Percentiles rank a stretch among this genome's conserved stretches.
These are phyloP conservation scores for Blastobotrys terrestris DNA, from an alignment of 805 yeast genomes.

Conservation along the genomic window DNA sequence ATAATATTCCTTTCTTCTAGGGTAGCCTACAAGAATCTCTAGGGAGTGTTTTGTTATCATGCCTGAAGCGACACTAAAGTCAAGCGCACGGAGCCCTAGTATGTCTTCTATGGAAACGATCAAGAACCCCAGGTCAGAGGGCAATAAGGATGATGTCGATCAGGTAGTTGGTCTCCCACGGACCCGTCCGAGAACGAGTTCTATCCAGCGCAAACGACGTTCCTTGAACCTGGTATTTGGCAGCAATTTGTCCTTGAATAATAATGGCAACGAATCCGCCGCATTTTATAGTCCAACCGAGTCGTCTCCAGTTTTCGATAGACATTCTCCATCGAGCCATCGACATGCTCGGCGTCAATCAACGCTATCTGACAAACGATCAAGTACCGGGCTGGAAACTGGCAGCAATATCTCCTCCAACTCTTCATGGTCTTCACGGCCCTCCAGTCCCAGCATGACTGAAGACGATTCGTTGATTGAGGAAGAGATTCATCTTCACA, in stretches of 20 bases:
- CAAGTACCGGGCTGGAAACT: not conserved
- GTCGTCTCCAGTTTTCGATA: not conserved
- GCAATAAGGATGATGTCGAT: not conserved
- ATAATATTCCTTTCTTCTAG: too few relatives aligned
- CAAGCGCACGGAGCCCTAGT: conserved; percentile 1
- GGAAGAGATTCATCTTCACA: not conserved
- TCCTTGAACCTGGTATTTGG: conserved; percentile 12
- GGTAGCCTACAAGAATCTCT: too few relatives aligned
- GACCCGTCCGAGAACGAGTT: not conserved
- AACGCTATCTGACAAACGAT: not conserved
- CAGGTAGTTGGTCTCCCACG: not conserved
- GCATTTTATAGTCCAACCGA: not conserved
- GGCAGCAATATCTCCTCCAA: not conserved
- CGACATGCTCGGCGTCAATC: not conserved
- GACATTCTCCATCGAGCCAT: not conserved
- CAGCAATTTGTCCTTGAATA: conserved; percentile 3
- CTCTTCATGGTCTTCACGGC: not conserved
- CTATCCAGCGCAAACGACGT: conserved; percentile 14
- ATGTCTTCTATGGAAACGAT: not conserved
- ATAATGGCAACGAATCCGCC: too few relatives aligned
- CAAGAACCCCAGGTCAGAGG: not conserved
- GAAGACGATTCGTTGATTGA: not conserved
- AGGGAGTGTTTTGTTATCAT: too few relatives aligned
- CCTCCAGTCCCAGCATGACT: not conserved
- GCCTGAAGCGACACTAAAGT: not conserved